Base-by-base conservation (phyloP, 768 basidiomycete genomes). In the Pleurotus citrinopileatus region DNA sequence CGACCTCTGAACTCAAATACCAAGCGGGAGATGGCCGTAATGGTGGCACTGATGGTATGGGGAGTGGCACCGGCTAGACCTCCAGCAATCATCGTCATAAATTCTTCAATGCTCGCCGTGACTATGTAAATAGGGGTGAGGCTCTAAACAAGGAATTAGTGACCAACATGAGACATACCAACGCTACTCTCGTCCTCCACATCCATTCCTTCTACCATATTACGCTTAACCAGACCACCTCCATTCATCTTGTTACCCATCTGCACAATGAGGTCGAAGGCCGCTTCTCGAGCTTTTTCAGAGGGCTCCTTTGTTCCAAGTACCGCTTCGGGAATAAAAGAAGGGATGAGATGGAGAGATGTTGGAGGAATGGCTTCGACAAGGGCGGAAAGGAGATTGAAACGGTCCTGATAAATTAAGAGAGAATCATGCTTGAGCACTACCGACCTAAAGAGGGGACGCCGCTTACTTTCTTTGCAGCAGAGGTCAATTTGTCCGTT, bases 1-100 rank as follows among this genome's bases (percentile, higher is more conserved):
- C 36, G 50, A 94, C 95, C 86, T 79, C 89, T 94, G 76, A 95
- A 99, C 70, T 98, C 97, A 66, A 98, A 99, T 15, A 98, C 78
- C 10, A 98, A 77, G 20, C 97, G 83, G 2, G 95, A 95, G 52
- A 99, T 84, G 0, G 94, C 92, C 4, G 94, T 98, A 50, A 98
- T 85, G 1, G 93, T 92, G 1, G 97, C 97, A 64, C 94, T 96
- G 67, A 98, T 96, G 94, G 97, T 98, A 65, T 99, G 97, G 0
- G 96, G 94, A 9, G 84, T 91, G 12, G 90, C 87, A 19, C 93
- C 95, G 7, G 94, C 94, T 43, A 98, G 72, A 54, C 97, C 97
- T 60, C 94, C 95, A 32, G 91, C 91, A 25, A 98, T 76, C 95
- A 99, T 98, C 2, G 91, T 99, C 74, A 98, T 77, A 66, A 91